Base-by-base conservation (phyloP, 768 basidiomycete species). In the Hygrophoropsis aurantiaca region DNA sequence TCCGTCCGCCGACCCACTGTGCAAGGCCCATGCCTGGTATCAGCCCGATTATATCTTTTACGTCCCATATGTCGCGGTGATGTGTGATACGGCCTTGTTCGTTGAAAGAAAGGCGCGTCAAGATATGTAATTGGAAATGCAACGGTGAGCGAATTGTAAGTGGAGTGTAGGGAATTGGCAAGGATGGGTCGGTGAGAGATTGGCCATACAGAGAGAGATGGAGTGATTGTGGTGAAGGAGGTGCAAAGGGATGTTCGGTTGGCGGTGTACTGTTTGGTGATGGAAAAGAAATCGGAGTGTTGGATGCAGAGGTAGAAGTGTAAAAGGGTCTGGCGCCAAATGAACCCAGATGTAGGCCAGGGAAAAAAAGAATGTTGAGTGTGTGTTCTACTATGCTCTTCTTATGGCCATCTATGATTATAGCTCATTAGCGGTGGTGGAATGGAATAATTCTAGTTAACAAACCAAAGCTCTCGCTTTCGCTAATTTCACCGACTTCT, bases 31-130 rank as follows among this genome's bases (percentile, higher is more conserved):
- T 75, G 3, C 87, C 87, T 3, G 88, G 88, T 8, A 89, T 60
- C 33, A 90, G 76, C 30, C 82, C 81, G 57, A 89, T 71, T 48
- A 91, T 70, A 59, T 92, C 90, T 60, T 84, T 81, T 35, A 88
- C 72, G 55, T 91, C 87, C 87, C 86, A 90, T 32, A 87, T 74
- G 58, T 91, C 90, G 23, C 87, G 78, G 60, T 93, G 90, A 56
- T 82, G 78, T 4, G 86, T 84, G 51, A 92, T 83, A 49, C 77
- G 79, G n/a, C 85, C 87, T 58, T 84, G 83, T 55, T 90, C 89
- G 65, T 90, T 90, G 66, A 92, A 89, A 25, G 79, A 76, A 27
- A 91, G 75, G 23, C 82, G 78, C 4, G 87, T 86, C 47, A 86
- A 74, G 40, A 90, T 78, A 39, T 77, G 85, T 5, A 92, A 75